phyloP scores from a whole-genome alignment of 108 stramenopile genomes.

The Epipyxis sp. region DNA sequence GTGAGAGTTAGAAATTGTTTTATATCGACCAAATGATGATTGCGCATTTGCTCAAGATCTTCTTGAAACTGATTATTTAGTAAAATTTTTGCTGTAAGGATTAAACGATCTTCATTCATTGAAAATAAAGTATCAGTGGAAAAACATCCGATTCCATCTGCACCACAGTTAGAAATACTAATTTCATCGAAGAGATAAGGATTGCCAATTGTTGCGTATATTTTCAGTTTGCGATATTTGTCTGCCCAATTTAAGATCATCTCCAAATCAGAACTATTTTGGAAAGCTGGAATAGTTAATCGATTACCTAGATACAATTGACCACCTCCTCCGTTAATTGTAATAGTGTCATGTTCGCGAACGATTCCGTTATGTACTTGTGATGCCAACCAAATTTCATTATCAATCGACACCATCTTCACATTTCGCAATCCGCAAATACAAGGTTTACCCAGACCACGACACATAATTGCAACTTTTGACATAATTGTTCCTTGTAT shows the following conservation, averaged over 20 bases:
- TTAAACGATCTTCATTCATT: too few relatives aligned
- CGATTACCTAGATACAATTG: neutral
- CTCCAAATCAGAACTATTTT: neutral
- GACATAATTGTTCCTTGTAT: neutral
- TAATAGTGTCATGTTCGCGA: neutral
- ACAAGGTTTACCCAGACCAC: neutral
- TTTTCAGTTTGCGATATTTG: neutral
- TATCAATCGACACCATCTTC: too few relatives aligned
- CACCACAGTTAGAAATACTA: neutral
- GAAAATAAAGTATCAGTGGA: neutral
- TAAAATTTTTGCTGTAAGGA: too few relatives aligned
- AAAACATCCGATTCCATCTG: constrained; percentile 7
- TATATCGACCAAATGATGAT: too few relatives aligned
- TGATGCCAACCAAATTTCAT: too few relatives aligned
- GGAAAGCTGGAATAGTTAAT: neutral
- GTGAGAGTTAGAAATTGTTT: too few relatives aligned
- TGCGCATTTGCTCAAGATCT: too few relatives aligned
- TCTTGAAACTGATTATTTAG: too few relatives aligned
- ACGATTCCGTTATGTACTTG: too few relatives aligned
- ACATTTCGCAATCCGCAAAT: neutral
- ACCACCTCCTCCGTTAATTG: neutral
- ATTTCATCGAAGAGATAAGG: neutral
- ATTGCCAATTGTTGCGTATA: neutral
- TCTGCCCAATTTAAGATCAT: neutral
- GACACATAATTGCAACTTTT: neutral